Percentiles rank a stretch among this genome's conserved stretches.
Evolutionary conservation across 192 early-diverging fungal genomes (phyloP).

Genomic region (Kickxella alabastrina): DNA sequence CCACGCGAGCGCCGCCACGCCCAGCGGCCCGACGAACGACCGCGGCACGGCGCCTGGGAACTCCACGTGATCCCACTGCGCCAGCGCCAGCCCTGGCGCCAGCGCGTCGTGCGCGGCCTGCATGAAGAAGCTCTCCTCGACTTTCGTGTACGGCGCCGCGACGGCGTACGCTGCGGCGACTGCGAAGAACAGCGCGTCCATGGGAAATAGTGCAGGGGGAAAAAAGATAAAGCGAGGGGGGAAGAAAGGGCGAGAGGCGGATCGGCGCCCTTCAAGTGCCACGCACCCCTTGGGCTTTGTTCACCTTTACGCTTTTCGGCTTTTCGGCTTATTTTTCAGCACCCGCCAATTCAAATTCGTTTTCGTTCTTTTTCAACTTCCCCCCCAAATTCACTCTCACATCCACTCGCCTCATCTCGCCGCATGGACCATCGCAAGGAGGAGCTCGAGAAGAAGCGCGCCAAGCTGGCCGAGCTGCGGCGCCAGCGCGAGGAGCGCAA

Average conservation of each 20-base stretch:
- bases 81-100: constrained; percentile 50
- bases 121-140: constrained; percentile 95
- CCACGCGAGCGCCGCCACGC: constrained; percentile 51
- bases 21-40: constrained; percentile 81
- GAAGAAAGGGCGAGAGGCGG: not conserved
- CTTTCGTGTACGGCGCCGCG: constrained; percentile 80
- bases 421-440: constrained; percentile 72
- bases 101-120: constrained; percentile 92
- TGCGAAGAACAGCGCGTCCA: constrained; percentile 20
- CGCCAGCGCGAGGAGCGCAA: constrained; percentile 76
- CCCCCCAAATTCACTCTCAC: too few relatives aligned
- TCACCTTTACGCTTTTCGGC: too few relatives aligned
- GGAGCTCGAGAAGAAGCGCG: constrained; percentile 88
- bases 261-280: not conserved
- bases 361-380: too few relatives aligned
- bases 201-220: not conserved
- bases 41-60: constrained; percentile 96
- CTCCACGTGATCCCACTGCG: constrained; percentile 76
- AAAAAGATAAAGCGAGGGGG: not conserved
- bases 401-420: too few relatives aligned
- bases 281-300: too few relatives aligned
- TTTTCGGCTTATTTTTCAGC: too few relatives aligned
- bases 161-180: constrained; percentile 28
- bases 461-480: constrained; percentile 85
- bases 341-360: too few relatives aligned